phyloP scores from a whole-genome alignment of 2,329 filamentous ascomycete species.

The Aspergillus glaucus region DNA sequence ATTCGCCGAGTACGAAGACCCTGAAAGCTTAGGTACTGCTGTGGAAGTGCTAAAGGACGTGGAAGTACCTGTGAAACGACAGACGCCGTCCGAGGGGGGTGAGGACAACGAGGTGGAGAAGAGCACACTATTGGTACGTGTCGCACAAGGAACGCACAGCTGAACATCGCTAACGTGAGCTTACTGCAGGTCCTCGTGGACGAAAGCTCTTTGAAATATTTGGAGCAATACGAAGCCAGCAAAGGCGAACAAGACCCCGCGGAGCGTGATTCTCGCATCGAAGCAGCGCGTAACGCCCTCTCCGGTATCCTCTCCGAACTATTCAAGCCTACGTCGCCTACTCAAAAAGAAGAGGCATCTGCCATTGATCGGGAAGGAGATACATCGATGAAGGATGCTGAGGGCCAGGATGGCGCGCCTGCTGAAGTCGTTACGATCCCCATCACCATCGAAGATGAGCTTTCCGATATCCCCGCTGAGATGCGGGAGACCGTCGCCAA shows the following conservation, averaged over 20 bases:
- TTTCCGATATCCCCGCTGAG: conserved; percentile 90
- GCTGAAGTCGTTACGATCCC: conserved; percentile 88
- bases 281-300: conserved; percentile 62
- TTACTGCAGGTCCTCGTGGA: conserved; percentile 60
- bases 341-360: conserved; percentile 40
- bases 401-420: conserved; percentile 51
- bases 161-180: not conserved
- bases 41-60: conserved; percentile 78
- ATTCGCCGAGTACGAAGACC: conserved; percentile 92
- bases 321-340: conserved; percentile 57
- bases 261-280: conserved; percentile 60
- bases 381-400: conserved; percentile 59
- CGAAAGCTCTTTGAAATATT: conserved; percentile 72
- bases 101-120: conserved; percentile 55
- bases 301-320: conserved; percentile 63
- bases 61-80: conserved; percentile 72
- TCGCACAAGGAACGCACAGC: not conserved
- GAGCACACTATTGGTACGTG: conserved; percentile 58
- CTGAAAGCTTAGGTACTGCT: conserved; percentile 77
- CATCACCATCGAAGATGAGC: conserved; percentile 79
- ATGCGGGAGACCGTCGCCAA: conserved; percentile 92
- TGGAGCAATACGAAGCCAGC: conserved; percentile 71
- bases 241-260: conserved; percentile 58
- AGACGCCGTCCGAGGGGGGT: conserved; percentile 43
- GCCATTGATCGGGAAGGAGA: conserved; percentile 61